Evolutionary conservation across 2,329 filamentous ascomycete species (phyloP).

Genomic region (Colletotrichum cuscutae): DNA sequence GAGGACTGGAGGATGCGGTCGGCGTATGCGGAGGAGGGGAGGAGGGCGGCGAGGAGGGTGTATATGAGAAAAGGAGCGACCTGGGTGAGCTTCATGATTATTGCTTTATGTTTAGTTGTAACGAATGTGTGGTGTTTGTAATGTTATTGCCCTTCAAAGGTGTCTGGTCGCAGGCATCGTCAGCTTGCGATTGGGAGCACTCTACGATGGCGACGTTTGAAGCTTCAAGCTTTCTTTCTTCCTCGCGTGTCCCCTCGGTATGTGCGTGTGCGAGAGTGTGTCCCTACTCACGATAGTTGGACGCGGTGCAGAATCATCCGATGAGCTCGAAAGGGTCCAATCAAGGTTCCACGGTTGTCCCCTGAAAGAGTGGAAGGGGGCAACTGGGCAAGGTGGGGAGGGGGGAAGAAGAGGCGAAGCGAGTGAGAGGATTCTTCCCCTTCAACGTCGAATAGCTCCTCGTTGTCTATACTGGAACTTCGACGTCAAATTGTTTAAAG

Average conservation of each 20-base stretch:
- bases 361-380: not conserved
- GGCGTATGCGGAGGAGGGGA: conserved; percentile 61
- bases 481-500: not conserved
- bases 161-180: not conserved
- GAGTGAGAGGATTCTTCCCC: not conserved
- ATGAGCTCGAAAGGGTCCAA: not conserved
- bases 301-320: not conserved
- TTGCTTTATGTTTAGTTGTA: not conserved
- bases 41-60: conserved; percentile 54
- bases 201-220: not conserved
- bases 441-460: not conserved
- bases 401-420: not conserved
- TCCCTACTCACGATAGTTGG: not conserved
- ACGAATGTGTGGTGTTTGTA: not conserved
- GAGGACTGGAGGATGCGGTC: conserved; percentile 79
- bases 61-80: conserved; percentile 49
- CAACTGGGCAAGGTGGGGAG: not conserved
- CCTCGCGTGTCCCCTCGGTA: not conserved
- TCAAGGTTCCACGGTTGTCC: not conserved
- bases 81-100: conserved; percentile 22
- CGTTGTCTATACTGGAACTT: not conserved
- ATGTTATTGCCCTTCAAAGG: not conserved
- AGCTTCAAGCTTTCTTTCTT: not conserved
- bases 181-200: not conserved
- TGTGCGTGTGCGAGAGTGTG: not conserved